These are phyloP conservation scores for Verticillium longisporum DNA, from an alignment of 2,329 filamentous ascomycete species.

Conservation along the genomic window DNA sequence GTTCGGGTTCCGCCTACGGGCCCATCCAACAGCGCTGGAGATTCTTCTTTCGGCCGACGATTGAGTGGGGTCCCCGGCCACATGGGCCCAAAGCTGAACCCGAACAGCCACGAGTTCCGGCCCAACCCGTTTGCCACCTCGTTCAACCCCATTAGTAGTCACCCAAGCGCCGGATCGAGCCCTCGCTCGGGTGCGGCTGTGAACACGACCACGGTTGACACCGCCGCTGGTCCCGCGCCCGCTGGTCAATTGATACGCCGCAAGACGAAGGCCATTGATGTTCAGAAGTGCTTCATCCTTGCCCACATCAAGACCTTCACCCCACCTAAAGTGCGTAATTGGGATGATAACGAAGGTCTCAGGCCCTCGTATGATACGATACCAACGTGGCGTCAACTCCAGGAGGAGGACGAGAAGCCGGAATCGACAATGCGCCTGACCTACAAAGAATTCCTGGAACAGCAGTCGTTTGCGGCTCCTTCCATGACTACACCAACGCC, in stretches of 20 bases:
- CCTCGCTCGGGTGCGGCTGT: constrained; percentile 53
- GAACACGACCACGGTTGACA: constrained; percentile 36
- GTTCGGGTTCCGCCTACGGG: constrained; percentile 67
- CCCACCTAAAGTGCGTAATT: constrained; percentile 51
- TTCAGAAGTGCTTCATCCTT: constrained; percentile 59
- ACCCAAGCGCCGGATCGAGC: constrained; percentile 63
- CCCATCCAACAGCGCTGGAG: constrained; percentile 48
- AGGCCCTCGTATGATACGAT: constrained; percentile 76
- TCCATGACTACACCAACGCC: constrained; percentile 63
- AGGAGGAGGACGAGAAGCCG: constrained; percentile 63
- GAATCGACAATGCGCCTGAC: constrained; percentile 58
- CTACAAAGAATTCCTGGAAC: constrained; percentile 76
- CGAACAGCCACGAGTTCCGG: constrained; percentile 70
- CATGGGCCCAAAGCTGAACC: constrained; percentile 52
- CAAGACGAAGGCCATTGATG: constrained; percentile 65
- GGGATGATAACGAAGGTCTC: constrained; percentile 73
- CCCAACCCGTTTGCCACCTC: constrained; percentile 74
- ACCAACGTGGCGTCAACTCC: constrained; percentile 73
- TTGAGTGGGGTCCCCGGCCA: constrained; percentile 44
- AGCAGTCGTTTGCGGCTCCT: constrained; percentile 46
- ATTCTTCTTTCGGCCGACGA: constrained; percentile 47
- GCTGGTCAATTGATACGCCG: constrained; percentile 54
- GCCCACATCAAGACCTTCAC: constrained; percentile 46
- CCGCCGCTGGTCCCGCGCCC: constrained; percentile 15
- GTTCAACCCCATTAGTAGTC: constrained; percentile 66